phyloP scores from a whole-genome alignment of 2,329 filamentous ascomycete species.

The Dactylella cylindrospora region DNA sequence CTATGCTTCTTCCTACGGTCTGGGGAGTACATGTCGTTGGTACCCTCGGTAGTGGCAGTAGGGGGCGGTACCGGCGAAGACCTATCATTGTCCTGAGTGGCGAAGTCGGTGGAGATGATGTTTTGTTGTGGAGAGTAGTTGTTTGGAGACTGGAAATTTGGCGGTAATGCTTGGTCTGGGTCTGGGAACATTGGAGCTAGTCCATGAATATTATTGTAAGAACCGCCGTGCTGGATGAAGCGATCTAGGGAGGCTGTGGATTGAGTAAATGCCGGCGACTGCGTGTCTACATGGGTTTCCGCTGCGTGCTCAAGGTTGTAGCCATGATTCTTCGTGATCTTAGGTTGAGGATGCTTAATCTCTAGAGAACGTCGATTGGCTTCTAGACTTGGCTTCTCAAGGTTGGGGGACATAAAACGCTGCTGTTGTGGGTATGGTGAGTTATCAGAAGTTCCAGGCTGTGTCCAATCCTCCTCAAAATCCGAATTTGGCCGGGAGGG shows the following conservation, averaged over 20 bases:
- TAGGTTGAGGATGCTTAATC: conserved; percentile 48
- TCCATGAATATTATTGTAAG: conserved; percentile 40
- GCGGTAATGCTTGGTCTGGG: conserved; percentile 8
- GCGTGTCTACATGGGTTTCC: conserved; percentile 36
- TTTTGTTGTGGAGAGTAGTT: conserved; percentile 24
- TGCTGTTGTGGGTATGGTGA: conserved; percentile 45
- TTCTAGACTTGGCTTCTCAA: conserved; percentile 48
- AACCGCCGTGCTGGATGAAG: conserved; percentile 39
- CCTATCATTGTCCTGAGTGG: conserved; percentile 18
- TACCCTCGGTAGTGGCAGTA: conserved; percentile 14
- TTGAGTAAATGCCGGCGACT: conserved; percentile 27
- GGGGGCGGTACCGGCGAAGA: conserved; percentile 10
- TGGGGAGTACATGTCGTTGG: conserved; percentile 20
- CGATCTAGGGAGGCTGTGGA: conserved; percentile 39
- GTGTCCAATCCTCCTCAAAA: conserved; percentile 58
- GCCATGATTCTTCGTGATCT: conserved; percentile 46
- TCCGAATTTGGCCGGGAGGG: conserved; percentile 79
- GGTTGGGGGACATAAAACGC: conserved; percentile 30
- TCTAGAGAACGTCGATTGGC: conserved; percentile 49
- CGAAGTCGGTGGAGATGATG: conserved; percentile 9
- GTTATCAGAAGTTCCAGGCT: conserved; percentile 34
- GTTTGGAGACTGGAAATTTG: conserved; percentile 14
- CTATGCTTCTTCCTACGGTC: conserved; percentile 39
- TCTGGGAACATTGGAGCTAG: conserved; percentile 40
- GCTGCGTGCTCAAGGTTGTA: conserved; percentile 46